These are phyloP conservation scores for Aspergillus transmontanensis DNA, from an alignment of 2,329 filamentous ascomycete species.

Conservation along the genomic window DNA sequence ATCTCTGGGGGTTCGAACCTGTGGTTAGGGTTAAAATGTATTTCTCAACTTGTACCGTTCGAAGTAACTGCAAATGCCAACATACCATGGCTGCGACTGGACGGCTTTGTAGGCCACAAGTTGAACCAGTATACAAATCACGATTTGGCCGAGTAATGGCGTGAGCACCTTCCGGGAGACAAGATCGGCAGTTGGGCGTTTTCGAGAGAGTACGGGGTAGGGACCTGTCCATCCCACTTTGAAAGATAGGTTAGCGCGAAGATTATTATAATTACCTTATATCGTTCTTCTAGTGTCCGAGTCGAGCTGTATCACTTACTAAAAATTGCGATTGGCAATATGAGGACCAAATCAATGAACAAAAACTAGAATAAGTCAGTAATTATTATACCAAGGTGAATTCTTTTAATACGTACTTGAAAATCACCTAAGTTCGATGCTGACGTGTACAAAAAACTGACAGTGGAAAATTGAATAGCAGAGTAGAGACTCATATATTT, in stretches of 20 bases:
- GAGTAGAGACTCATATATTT: constrained; percentile 99
- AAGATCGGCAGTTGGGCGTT: constrained; percentile 87
- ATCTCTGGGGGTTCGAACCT: constrained; percentile 79
- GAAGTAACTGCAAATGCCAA: constrained; percentile 4
- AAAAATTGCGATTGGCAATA: constrained; percentile 94
- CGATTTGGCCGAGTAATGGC: constrained; percentile 85
- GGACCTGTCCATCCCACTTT: constrained; percentile 92
- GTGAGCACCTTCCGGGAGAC: constrained; percentile 91
- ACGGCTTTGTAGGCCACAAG: constrained; percentile 73
- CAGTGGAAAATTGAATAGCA: constrained; percentile 97
- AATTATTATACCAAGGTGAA: neutral
- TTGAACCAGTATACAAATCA: constrained; percentile 77
- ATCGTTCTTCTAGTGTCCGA: neutral
- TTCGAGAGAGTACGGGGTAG: constrained; percentile 73
- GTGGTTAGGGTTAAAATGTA: constrained; percentile 19
- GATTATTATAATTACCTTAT: neutral
- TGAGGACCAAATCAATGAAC: constrained; percentile 90
- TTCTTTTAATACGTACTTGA: constrained; percentile 57
- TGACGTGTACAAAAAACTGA: constrained; percentile 92
- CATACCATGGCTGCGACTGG: constrained; percentile 75
- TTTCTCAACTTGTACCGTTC: neutral
- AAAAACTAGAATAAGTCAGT: constrained; percentile 63
- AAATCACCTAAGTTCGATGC: constrained; percentile 96
- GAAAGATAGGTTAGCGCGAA: constrained; percentile 5
- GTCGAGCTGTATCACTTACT: constrained; percentile 54